Conservation (phyloP, 164 flowering plant genomes). For the Chloranthus sessilifolius region DNA sequence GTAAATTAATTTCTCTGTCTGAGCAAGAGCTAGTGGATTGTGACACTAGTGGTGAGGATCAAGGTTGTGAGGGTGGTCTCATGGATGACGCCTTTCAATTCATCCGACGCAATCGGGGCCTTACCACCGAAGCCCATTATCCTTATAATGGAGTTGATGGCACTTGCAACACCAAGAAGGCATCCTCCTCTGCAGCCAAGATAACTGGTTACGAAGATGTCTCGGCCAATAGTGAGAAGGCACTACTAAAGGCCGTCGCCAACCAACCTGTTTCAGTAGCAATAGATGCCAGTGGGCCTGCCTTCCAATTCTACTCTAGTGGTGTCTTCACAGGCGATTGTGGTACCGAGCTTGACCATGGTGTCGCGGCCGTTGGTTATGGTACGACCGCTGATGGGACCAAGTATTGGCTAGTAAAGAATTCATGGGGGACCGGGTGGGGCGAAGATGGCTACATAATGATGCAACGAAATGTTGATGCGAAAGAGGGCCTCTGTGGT, state of each 20-base stretch:
- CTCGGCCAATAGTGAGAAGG: conserved; percentile 18
- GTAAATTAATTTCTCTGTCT: conserved; percentile 22
- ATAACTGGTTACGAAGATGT: conserved; percentile 20
- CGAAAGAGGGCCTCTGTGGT: conserved; percentile 18
- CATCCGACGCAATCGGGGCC: conserved; percentile 10
- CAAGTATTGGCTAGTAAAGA: conserved; percentile 30
- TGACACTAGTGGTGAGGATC: conserved; percentile 11
- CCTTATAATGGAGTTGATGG: conserved; percentile 14
- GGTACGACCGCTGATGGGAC: conserved; percentile 20
- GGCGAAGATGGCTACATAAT: conserved; percentile 25
- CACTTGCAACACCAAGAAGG: conserved; percentile 10
- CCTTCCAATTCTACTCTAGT: conserved; percentile 24
- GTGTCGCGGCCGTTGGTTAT: conserved; percentile 26
- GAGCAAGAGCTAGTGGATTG: conserved; percentile 34
- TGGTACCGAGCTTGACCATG: conserved; percentile 22
- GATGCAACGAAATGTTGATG: conserved; percentile 17
- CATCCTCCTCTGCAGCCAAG: conserved; percentile 10
- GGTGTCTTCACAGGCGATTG: conserved; percentile 25
- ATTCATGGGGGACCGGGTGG: conserved; percentile 23
- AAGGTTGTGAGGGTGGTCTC: conserved; percentile 19
- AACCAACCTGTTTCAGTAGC: conserved; percentile 24
- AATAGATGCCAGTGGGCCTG: conserved; percentile 15
- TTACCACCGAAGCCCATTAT: conserved; percentile 17
- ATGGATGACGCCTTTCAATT: conserved; percentile 19
- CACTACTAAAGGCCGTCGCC: conserved; percentile 24